Base-by-base conservation (phyloP, 139 green algal species). In the Volvox reticuliferus region DNA sequence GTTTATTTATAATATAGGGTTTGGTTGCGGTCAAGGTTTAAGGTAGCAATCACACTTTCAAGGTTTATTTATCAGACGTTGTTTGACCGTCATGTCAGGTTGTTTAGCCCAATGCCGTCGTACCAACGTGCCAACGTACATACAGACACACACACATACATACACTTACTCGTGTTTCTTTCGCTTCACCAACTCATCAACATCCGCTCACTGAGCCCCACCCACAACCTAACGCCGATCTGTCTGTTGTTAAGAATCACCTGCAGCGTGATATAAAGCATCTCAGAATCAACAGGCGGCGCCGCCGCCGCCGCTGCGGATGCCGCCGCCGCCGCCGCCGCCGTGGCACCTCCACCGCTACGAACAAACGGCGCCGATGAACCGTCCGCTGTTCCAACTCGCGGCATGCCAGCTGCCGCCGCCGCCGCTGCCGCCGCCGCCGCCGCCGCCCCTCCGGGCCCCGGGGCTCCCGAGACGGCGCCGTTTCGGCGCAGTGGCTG, bases 401-500 rank as follows among this genome's bases (percentile, higher is more conserved):
- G 26, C 26, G 26, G 26, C 50, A 17, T 61, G 0, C 44, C 24
- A 30, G 30, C 82, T n/a, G 35, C 82, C 2, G 67, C 36, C 22
- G 67, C 28, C 83, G 83, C 67, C 22, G 12, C 35, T 2, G 65
- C 83, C 0, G 9, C 30, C 33, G 33, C 33, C 30, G 30, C 62
- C 30, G 18, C 62, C 12, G 62, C 30, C 14, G 30, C 30, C 1
- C 30, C 81, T 18, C 30, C 30, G 0, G 30, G 16, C 32, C n/a
- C 61, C 1, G 61, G 30, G 5, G 81, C 81, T 0, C 12, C 30
- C 30, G 55, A 28, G 12, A 62, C 20, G 33, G 65, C 20, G 33
- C 22, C 68, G 68, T 89, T 89, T 37, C 86, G 86, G 0, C 44
- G 63, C 67, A 90, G 73, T 22, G 86, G 86, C 86, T 90, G 86